Conservation (phyloP, 164 flowering plant genomes). For the Buxus sempervirens region DNA sequence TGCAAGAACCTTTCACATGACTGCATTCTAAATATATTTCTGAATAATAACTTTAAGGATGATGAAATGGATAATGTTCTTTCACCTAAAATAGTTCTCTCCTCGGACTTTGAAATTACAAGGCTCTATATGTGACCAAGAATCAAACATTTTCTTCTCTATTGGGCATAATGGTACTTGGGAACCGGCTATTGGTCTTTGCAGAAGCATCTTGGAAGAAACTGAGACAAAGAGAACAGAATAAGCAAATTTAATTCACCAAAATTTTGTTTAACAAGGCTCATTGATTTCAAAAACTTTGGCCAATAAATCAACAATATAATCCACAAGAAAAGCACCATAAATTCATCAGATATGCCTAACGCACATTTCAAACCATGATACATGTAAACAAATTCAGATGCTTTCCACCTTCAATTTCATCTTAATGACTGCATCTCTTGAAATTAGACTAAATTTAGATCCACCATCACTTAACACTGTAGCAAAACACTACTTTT, state of each 20-base stretch:
- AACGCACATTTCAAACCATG: neutral
- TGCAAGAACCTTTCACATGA: neutral
- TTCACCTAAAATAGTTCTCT: conserved; percentile 42
- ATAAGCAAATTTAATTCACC: neutral
- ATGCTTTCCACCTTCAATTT: too few relatives aligned
- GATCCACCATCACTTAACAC: too few relatives aligned
- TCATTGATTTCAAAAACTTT: neutral
- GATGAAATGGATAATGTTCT: neutral
- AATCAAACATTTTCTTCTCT: conserved; percentile 40
- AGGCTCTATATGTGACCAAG: conserved; percentile 48
- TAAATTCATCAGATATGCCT: neutral
- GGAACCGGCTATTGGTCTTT: conserved; percentile 51
- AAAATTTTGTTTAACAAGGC: neutral
- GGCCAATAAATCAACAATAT: neutral
- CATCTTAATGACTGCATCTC: too few relatives aligned
- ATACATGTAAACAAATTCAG: too few relatives aligned
- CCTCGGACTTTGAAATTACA: conserved; percentile 48
- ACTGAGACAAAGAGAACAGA: conserved; percentile 29
- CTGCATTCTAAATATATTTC: neutral
- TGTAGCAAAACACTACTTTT: too few relatives aligned
- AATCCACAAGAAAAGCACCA: neutral
- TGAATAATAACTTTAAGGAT: neutral
- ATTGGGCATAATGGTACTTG: conserved; percentile 41
- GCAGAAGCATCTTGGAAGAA: conserved; percentile 34
- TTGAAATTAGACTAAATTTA: too few relatives aligned